Evolutionary conservation across 1,284 basidiomycete species (phyloP).

Genomic region (Laetiporus sulphureus): DNA sequence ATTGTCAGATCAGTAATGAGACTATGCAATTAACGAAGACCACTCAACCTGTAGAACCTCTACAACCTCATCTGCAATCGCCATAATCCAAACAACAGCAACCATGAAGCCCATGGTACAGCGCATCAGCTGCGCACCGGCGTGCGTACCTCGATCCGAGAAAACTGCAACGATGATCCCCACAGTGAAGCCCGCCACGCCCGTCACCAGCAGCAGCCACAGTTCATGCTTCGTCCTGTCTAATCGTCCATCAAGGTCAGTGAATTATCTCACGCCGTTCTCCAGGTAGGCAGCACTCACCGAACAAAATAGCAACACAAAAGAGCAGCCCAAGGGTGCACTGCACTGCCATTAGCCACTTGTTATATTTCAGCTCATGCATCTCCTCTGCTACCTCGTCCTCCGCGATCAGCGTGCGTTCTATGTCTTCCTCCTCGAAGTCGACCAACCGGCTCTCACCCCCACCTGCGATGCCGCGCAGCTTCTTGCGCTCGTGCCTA

Average conservation of each 20-base stretch:
- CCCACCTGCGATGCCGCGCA: too few species aligned
- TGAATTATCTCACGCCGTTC: slow-evolving; percentile 3
- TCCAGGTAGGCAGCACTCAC: slow-evolving; percentile 36
- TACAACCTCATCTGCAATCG: slow-evolving; percentile 91
- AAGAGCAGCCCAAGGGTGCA: slow-evolving; percentile 78
- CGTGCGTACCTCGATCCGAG: slow-evolving; percentile 53
- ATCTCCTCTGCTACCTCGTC: slow-evolving; percentile 59
- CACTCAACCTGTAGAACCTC: slow-evolving; percentile 70
- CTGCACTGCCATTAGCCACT: slow-evolving; percentile 77
- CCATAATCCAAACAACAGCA: slow-evolving; percentile 92
- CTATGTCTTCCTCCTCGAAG: slow-evolving; percentile 66
- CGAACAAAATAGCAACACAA: slow-evolving; percentile 66
- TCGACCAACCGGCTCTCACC: slow-evolving; percentile 44
- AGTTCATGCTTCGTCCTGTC: slow-evolving; percentile 46
- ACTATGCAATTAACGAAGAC: too few species aligned
- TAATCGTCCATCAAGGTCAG: slow-evolving; percentile 22
- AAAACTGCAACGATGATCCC: slow-evolving; percentile 56
- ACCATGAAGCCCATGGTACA: slow-evolving; percentile 88
- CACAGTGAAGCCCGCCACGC: slow-evolving; percentile 46
- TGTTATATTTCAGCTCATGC: slow-evolving; percentile 65
- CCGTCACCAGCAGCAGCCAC: slow-evolving; percentile 53
- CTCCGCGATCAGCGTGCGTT: slow-evolving; percentile 55
- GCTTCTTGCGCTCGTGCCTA: too few species aligned
- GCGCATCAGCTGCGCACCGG: slow-evolving; percentile 59
- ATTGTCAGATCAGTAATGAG: too few species aligned